Conservation (phyloP, 2,329 filamentous ascomycete genomes). For the Grosmannia clavigera region DNA sequence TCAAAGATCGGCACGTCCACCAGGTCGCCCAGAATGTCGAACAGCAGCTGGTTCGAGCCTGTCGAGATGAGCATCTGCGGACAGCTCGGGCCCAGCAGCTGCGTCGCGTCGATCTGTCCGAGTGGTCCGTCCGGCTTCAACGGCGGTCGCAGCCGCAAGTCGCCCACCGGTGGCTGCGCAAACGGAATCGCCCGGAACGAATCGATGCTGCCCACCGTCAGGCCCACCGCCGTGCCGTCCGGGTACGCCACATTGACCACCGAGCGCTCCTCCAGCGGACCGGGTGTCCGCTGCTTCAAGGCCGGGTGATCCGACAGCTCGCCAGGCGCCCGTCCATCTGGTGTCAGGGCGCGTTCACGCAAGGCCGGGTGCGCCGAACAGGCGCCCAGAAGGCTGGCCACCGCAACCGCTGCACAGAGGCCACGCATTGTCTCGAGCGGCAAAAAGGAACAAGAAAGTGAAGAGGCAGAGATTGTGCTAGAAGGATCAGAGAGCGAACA, state of each 20-base stretch:
- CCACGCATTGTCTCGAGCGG: no score
- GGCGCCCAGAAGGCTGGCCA: background rate
- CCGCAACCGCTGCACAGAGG: background rate
- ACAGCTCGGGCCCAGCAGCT: slow-evolving; percentile 42
- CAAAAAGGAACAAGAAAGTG: no score
- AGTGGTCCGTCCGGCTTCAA: slow-evolving; percentile 42
- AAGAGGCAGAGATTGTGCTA: no score
- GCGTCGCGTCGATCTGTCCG: slow-evolving; percentile 50
- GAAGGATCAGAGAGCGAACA: no score
- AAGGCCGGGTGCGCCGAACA: background rate
- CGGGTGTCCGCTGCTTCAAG: background rate
- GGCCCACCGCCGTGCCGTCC: slow-evolving; percentile 5
- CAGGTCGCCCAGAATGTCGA: slow-evolving; percentile 34
- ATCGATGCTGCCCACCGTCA: slow-evolving; percentile 35
- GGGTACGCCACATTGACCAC: slow-evolving; percentile 6
- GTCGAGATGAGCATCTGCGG: slow-evolving; percentile 58
- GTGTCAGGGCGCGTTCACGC: background rate
- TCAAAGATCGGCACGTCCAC: slow-evolving; percentile 45
- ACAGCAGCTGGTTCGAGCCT: slow-evolving; percentile 28
- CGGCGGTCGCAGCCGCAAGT: slow-evolving; percentile 57
- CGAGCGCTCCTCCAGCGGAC: background rate
- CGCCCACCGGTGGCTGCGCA: slow-evolving; percentile 54
- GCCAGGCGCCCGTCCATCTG: no score
- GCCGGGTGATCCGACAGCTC: no score
- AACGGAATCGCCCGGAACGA: slow-evolving; percentile 66